Evolutionary conservation across 345 rosid species (phyloP), one percentile per base, ranked within the genome.

Genomic region (Psidium guajava): DNA sequence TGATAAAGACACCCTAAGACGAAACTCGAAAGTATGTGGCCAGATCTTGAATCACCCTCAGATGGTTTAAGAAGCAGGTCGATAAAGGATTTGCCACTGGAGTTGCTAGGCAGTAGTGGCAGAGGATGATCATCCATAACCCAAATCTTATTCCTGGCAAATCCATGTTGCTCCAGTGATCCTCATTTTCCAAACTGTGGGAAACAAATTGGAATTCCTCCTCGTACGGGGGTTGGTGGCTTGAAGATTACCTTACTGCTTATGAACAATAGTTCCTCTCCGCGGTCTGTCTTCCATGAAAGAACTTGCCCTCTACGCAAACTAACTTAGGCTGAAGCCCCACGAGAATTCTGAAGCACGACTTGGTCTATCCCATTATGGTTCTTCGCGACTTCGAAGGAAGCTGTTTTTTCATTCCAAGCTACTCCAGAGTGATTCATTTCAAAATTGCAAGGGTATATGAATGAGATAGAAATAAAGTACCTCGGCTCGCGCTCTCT

Each of bases 181-280:
- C 98, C 99, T 18, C 94, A 85, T 47, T 91, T 93, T 75, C 98
- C 99, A 89, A 96, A 97, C 98, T 97, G 98, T 4, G 98, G 99
- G 84, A n/a, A 97, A 85, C 98, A 97, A 42, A 97, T 95, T 11
- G 98, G 98, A 85, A 97, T 95, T 82, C 99, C 99, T 86, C 98
- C 99, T 89, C 98, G 88, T 21, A 95, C 93, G 0, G 98, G 92
- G 82, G 92, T 84, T 12, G 98, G 98, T 77, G 98, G 99, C 88
- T 89, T 96, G 77, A 90, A 94, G 85, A 91, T 90, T 53, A 97
- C 99, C 98, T 97, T 97, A 81, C 91, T 82, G 55, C 99, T 95
- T 21, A 91, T 92, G 90, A 97, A 97, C 75, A 97, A 86, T 89
- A 95, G 84, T 89, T 97, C 98, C 88, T 97, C 98, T 53, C 95